These are phyloP conservation scores for Trypethelium eluteriae DNA, from an alignment of 495 filamentous ascomycete species.

Conservation along the genomic window DNA sequence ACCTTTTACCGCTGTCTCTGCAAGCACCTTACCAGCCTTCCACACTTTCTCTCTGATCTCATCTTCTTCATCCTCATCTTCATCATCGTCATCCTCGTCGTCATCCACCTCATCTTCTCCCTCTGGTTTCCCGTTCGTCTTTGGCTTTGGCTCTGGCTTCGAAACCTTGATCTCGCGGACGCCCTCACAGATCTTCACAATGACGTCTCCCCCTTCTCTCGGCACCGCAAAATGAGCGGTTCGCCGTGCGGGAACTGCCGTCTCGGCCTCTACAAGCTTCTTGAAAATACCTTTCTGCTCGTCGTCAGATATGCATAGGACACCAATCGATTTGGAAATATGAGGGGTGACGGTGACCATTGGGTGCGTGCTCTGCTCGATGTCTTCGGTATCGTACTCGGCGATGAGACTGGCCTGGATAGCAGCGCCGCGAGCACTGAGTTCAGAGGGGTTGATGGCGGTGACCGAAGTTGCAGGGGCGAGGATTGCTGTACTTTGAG, in stretches of 20 bases:
- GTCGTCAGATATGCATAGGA: slow-evolving; percentile 62
- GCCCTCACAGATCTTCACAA: slow-evolving; percentile 82
- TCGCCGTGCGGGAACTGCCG: slow-evolving; percentile 80
- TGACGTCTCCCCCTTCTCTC: slow-evolving; percentile 71
- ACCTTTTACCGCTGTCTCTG: slow-evolving; percentile 73
- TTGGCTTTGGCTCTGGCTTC: slow-evolving; percentile 69
- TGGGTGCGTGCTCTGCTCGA: slow-evolving; percentile 91
- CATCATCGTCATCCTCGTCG: slow-evolving; percentile 56
- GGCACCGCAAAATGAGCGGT: slow-evolving; percentile 67
- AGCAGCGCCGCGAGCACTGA: slow-evolving; percentile 81
- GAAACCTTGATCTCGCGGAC: slow-evolving; percentile 80
- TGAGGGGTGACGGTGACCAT: slow-evolving; percentile 91
- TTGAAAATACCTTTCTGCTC: slow-evolving; percentile 59
- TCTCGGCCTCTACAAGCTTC: slow-evolving; percentile 72
- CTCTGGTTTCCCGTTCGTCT: slow-evolving; percentile 47
- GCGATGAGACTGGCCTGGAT: slow-evolving; percentile 89
- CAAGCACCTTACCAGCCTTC: slow-evolving; percentile 76
- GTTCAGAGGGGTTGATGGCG: slow-evolving; percentile 88
- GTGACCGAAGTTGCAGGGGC: slow-evolving; percentile 67
- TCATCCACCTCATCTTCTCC: slow-evolving; percentile 51
- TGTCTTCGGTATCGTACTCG: slow-evolving; percentile 87
- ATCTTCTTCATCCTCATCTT: slow-evolving; percentile 75
- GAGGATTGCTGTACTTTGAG: slow-evolving; percentile 65
- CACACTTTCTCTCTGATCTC: slow-evolving; percentile 86
- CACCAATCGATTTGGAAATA: slow-evolving; percentile 77